A percentile compares a stretch with the other conserved stretches of the same genome.
Conservation (phyloP, 1,139 yeast genomes). For the Pichia sp. region DNA sequence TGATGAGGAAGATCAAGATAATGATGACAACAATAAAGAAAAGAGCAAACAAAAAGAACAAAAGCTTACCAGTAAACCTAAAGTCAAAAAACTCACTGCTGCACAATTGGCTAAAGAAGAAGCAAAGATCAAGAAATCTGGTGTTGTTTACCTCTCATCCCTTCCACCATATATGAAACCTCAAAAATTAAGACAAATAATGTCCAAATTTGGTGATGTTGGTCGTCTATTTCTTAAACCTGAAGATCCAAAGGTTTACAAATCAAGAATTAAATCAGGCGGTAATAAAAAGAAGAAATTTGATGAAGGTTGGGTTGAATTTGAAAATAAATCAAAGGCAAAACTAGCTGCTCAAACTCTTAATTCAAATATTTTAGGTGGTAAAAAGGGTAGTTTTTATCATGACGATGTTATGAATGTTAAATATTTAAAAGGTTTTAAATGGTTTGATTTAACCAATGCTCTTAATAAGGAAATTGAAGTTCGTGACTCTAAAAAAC, state of each 20-base stretch:
- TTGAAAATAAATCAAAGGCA: slow-evolving; percentile 74
- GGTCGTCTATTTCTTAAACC: slow-evolving; percentile 84
- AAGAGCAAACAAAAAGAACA: slow-evolving; percentile 13
- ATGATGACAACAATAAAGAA: not conserved
- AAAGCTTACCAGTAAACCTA: slow-evolving; percentile 24
- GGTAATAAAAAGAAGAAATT: slow-evolving; percentile 89
- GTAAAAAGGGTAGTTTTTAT: slow-evolving; percentile 86
- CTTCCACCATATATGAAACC: slow-evolving; percentile 99
- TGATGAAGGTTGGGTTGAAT: slow-evolving; percentile 98
- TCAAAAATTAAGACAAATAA: slow-evolving; percentile 72
- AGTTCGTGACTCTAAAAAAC: slow-evolving; percentile 76
- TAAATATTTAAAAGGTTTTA: slow-evolving; percentile 83
- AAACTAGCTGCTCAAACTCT: slow-evolving; percentile 80
- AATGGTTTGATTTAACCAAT: slow-evolving; percentile 92
- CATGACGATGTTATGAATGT: slow-evolving; percentile 91
- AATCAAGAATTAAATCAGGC: slow-evolving; percentile 71
- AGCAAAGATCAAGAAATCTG: slow-evolving; percentile 62
- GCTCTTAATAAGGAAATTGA: slow-evolving; percentile 91
- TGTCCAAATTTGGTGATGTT: slow-evolving; percentile 75
- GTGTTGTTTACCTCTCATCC: slow-evolving; percentile 83
- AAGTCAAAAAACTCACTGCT: slow-evolving; percentile 46
- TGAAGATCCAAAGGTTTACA: slow-evolving; percentile 63
- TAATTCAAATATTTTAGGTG: slow-evolving; percentile 87
- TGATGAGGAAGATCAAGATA: slow-evolving; percentile 14
- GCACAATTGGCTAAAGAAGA: slow-evolving; percentile 52